Evolutionary conservation across 2,329 filamentous ascomycete species (phyloP).

Genomic region (Colletotrichum sp.): DNA sequence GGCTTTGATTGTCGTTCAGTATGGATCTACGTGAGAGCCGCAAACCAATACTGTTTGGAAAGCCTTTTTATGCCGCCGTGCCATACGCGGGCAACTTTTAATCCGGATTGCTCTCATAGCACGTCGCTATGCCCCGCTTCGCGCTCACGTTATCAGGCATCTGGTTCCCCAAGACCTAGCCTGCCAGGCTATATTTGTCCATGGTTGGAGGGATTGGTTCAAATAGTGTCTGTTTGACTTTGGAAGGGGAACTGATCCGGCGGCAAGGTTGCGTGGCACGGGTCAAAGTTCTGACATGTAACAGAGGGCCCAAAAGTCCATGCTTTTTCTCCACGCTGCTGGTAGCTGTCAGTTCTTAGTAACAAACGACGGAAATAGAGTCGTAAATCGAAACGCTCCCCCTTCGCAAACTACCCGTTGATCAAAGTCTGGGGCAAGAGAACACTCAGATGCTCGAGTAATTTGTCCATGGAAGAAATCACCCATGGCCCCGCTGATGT

Average conservation of each 20-base stretch:
- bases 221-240: constrained; percentile 17
- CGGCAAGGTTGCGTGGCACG: constrained; percentile 1
- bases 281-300: constrained; percentile 13
- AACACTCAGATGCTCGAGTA: neutral
- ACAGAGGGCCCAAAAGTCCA: neutral
- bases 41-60: neutral
- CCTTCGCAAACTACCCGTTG: neutral
- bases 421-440: neutral
- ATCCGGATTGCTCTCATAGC: neutral
- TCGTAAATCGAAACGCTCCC: neutral
- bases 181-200: neutral
- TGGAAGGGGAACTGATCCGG: neutral
- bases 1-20: neutral
- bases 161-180: neutral
- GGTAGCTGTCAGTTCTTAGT: neutral
- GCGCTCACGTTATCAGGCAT: neutral
- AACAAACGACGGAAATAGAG: neutral
- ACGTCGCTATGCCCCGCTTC: neutral
- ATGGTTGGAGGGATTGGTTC: neutral
- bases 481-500: neutral
- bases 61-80: neutral
- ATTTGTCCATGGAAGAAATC: neutral
- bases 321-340: neutral
- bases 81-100: neutral
- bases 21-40: neutral